Evolutionary conservation across 1,284 basidiomycete genomes (phyloP).

Genomic region (Hymenochaete sp.): DNA sequence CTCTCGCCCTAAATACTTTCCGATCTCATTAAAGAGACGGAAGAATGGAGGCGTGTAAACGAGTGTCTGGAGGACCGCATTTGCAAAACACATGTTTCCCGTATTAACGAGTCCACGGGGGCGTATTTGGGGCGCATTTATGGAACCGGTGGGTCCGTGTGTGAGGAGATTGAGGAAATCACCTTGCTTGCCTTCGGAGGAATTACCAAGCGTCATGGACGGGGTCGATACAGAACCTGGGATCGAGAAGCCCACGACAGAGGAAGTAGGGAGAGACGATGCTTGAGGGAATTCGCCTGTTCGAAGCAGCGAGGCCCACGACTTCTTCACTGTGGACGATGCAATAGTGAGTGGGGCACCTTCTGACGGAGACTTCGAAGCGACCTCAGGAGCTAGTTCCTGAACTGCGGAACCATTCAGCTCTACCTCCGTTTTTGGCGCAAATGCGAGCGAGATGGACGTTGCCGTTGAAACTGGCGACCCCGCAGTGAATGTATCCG

Average conservation of each 20-base stretch:
- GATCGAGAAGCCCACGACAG: conserved; percentile 61
- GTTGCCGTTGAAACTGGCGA: conserved; percentile 56
- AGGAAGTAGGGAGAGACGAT: conserved; percentile 49
- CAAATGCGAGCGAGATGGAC: conserved; percentile 36
- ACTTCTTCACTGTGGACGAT: conserved; percentile 43
- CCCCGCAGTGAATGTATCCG: conserved; percentile 40
- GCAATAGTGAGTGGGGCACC: conserved; percentile 24
- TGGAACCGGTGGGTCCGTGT: conserved; percentile 32
- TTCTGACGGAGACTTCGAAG: conserved; percentile 5
- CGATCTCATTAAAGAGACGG: conserved; percentile 69
- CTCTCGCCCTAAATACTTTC: conserved; percentile 35
- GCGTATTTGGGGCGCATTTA: conserved; percentile 34
- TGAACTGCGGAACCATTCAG: no score
- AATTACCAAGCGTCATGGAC: conserved; percentile 27
- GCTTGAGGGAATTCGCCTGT: conserved; percentile 32
- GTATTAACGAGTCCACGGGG: conserved; percentile 89
- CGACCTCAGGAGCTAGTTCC: no score
- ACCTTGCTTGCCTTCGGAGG: conserved; percentile 32
- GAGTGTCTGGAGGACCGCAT: conserved; percentile 86
- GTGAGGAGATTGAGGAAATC: conserved; percentile 52
- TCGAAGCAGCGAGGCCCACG: conserved; percentile 71
- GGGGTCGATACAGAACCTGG: conserved; percentile 33
- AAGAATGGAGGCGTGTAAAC: conserved; percentile 87
- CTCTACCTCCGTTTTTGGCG: conserved; percentile 15
- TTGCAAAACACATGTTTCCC: conserved; percentile 98